A percentile compares a stretch with the other conserved stretches of the same genome.
These are phyloP conservation scores for Solanum lignicaule DNA, from an alignment of 257 asterid species.

Conservation along the genomic window DNA sequence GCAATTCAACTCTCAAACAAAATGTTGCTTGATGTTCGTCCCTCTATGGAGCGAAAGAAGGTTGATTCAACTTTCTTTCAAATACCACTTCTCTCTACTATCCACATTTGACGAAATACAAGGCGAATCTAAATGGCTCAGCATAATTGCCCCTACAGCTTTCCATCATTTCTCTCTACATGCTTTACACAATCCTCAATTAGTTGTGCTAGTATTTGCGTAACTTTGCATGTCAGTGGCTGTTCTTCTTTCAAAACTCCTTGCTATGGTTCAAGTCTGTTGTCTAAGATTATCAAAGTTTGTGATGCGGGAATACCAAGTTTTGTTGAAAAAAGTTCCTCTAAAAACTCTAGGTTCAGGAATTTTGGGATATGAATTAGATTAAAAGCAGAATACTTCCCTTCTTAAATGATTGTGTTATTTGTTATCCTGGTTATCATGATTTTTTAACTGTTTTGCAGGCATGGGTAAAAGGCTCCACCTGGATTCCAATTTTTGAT, in stretches of 20 bases:
- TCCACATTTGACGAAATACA: background rate
- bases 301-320: background rate
- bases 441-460: constrained; percentile 18
- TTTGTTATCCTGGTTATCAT: background rate
- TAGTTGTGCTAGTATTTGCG: background rate
- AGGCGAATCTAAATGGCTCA: background rate
- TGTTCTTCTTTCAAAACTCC: background rate
- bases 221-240: background rate
- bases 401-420: background rate
- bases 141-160: background rate
- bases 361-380: background rate
- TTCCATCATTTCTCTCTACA: background rate
- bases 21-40: constrained; percentile 88
- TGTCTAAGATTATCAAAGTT: background rate
- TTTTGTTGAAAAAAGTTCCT: background rate
- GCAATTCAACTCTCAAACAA: constrained; percentile 80
- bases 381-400: background rate
- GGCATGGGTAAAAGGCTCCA: constrained; percentile 94
- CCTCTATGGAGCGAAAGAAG: constrained; percentile 69
- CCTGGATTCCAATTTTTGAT: constrained; percentile 89
- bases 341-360: background rate
- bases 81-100: background rate
- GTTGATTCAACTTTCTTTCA: constrained; percentile 17
- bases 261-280: background rate
- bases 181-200: background rate